phyloP scores from a whole-genome alignment of 176 grass and related monocot species.

The Musa itinerans region DNA sequence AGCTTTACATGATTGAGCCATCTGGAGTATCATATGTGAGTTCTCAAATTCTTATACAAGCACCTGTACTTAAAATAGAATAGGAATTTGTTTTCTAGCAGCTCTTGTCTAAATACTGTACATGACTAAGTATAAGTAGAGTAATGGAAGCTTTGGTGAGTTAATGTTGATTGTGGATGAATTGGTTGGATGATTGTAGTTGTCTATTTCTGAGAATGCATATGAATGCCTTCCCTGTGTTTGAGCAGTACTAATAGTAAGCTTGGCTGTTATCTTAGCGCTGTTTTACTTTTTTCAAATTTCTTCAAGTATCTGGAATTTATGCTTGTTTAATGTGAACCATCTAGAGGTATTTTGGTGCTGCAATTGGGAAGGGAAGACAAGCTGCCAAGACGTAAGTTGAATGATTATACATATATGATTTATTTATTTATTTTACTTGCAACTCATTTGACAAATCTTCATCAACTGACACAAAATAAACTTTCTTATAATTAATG shows the following conservation, averaged over 20 bases:
- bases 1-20: constrained; percentile 72
- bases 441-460: neutral
- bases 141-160: neutral
- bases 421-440: neutral
- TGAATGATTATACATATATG: neutral
- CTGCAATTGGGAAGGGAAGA: constrained; percentile 67
- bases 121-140: neutral
- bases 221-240: neutral
- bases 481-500: too few relatives aligned
- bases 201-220: neutral
- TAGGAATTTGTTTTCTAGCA: neutral
- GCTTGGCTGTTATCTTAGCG: neutral
- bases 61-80: neutral
- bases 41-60: neutral
- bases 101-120: too few relatives aligned
- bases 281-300: neutral
- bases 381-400: constrained; percentile 88
- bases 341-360: constrained; percentile 65
- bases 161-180: neutral
- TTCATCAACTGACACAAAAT: neutral
- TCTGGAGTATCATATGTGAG: constrained; percentile 68
- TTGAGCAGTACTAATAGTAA: neutral
- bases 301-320: neutral
- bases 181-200: neutral
- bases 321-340: constrained; percentile 27